Evolutionary conservation across 2,329 filamentous ascomycete genomes (phyloP), one percentile per base, ranked within the genome.

Genomic region (Seiridium cupressi): DNA sequence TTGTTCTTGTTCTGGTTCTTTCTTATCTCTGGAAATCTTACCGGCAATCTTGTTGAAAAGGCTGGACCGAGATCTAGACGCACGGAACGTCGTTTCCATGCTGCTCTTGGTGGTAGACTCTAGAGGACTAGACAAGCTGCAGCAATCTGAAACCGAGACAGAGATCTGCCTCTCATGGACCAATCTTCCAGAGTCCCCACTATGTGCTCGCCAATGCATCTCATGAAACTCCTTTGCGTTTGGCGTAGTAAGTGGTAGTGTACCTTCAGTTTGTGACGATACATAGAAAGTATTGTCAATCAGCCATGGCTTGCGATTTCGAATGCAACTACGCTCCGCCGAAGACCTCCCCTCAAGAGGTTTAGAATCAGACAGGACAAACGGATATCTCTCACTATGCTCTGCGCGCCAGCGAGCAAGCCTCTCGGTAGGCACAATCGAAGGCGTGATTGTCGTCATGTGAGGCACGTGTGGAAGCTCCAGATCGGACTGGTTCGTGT

Each of bases 391-490:
- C 31, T 73, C 68, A 34, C 74, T 61, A 49, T 79, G 76, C 10
- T 69, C 65, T 36, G 66, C 66, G 54, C 77, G 72, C 76, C 77
- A 80, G 32, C 65, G 64, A 7, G 69, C 61, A 3, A 80, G 70
- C 32, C 55, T 68, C 13, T 70, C 63, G 1, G 78, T 80, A 3
- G 77, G 77, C 26, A 72, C 69, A 59, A 80, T 76, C 3, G 70
- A 70, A 3, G 76, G 71, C 36, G 76, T 76, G 48, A 80, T 76
- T 4, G 78, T 80, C 5, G 73, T 79, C 65, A 80, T 76, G 64
- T 80, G 78, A 10, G 78, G 78, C n/a, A 79, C 72, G 59, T 80
- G 78, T 48, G 78, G 78, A 44, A 80, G 74, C 58, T 78, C 75
- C 35, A 80, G 71, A 51, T 79, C 75, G 10, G 70, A 66, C 76